Base-by-base conservation (phyloP, 306 rosid species). In the Delonix regia region DNA sequence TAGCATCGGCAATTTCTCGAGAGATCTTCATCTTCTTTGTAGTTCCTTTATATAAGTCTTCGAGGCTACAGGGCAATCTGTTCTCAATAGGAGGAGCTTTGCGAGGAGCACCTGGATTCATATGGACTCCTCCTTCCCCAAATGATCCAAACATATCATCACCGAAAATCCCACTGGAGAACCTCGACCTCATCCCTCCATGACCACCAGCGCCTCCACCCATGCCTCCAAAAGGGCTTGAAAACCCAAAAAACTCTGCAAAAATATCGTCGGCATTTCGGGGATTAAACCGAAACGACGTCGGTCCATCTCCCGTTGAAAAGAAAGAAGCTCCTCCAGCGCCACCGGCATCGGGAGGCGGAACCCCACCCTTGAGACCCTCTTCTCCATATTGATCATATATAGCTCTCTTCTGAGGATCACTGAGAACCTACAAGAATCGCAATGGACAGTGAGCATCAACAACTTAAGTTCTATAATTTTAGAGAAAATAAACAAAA, bases 341-440 rank as follows among this genome's bases (percentile, higher is more conserved):
- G 72, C 91, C 86, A 7, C 85, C 89, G 6, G 96, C 84, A 56
- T 83, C 85, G n/a, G 96, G 90, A 34, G 91, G 91, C 16, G 96
- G 96, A 62, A 84, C 87, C 71, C 85, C 91, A 69, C 96, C 96
- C 78, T 88, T 88, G 9, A 90, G 34, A 47, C 93, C 96, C 72
- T 89, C 93, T 66, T 91, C 96, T 16, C 96, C 96, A 71, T 87
- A 89, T 66, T 91, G 96, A 77, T 89, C 96, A 81, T 91, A 89
- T 19, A 91, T 60, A 2, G 87, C 88, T 77, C 81, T 85, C 84
- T 91, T 91, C 56, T 89, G 87, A 44, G 96, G 86, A 86, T 91
- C 96, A 78, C 93, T 89, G 16, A 91, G 90, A 19, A 91, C 96
- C 96, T 90, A 41, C 60, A 47, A 72, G 24, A 72, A 73, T 76